Base-by-base conservation (phyloP, 495 filamentous ascomycete species). In the Ramalina intermedia region DNA sequence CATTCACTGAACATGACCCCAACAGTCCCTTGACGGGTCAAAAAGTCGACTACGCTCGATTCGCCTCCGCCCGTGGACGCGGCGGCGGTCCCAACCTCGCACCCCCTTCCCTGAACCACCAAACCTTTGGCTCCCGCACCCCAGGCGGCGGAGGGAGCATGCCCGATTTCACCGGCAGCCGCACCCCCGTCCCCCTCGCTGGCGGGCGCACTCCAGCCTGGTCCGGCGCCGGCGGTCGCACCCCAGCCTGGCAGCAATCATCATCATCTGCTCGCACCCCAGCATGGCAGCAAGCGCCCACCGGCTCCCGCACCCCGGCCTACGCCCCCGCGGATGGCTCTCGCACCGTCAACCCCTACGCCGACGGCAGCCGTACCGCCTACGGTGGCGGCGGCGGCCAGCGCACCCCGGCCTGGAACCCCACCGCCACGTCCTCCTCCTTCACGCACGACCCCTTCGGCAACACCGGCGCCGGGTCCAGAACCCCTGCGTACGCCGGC, bases 301-400 rank as follows among this genome's bases (percentile, higher is more conserved):
- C 48, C 13, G 47, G 53, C 49, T 80, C 79, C 13, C 71, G 81
- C 27, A 88, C 84, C 36, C 85, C 84, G 1, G 80, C 79, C 37
- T 84, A 79, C 70, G 62, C 64, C 45, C 67, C 68, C 46, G 70
- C 78, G 43, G 75, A 76, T 43, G 60, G 64, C 14, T 60, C 63
- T 40, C 78, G 86, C 41, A 88, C 83, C n/a, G 76, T 78, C 20
- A 86, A 85, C 48, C 78, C 81, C 2, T 85, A 87, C 59, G 46
- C 51, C 33, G 86, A 90, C 58, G 87, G 87, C 43, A 83, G 68
- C 56, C 78, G 85, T 33, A 91, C 83, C 9, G 74, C 67, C 50
- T 52, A 55, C 14, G 48, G 48, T 13, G 90, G 75, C 71, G 78
- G 84, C 46, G 69, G 67, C 47, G 58, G 51, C 6, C 36, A 48